Percentiles rank a stretch among this genome's conserved stretches.
These are phyloP conservation scores for Cerioporus squamosus DNA, from an alignment of 1,284 basidiomycete genomes.

Conservation along the genomic window DNA sequence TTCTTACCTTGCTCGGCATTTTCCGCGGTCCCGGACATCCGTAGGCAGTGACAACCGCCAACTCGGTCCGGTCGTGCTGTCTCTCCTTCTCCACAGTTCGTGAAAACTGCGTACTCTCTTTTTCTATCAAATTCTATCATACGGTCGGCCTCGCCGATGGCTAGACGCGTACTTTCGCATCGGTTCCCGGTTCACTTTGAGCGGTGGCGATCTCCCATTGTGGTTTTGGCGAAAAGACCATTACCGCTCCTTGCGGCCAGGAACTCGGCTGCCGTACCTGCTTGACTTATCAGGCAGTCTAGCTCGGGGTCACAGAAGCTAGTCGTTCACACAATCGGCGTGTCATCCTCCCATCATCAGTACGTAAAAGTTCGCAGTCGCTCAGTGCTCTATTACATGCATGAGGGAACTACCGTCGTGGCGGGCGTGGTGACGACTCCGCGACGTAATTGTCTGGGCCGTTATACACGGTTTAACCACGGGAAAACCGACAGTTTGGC, in stretches of 20 bases:
- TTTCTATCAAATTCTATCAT: no score
- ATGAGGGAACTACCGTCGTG: conserved; percentile 6
- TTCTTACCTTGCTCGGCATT: not conserved
- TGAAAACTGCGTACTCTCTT: no score
- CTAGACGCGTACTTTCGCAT: not conserved
- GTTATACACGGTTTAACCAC: conserved; percentile 15
- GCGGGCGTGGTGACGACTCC: conserved; percentile 15
- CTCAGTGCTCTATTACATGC: conserved; percentile 6
- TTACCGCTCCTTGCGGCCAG: not conserved
- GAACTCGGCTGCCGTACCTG: conserved; percentile 22
- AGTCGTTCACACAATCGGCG: conserved; percentile 16
- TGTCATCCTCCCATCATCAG: conserved; percentile 21
- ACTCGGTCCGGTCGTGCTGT: no score
- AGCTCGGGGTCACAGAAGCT: conserved; percentile 15
- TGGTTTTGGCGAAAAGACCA: not conserved
- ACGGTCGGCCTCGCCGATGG: no score
- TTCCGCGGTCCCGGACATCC: not conserved
- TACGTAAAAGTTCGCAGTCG: conserved; percentile 21
- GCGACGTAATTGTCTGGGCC: conserved; percentile 9
- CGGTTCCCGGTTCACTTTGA: not conserved
- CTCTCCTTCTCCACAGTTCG: no score
- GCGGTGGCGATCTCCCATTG: not conserved
- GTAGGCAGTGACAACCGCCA: no score
- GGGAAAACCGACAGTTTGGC: conserved; percentile 10
- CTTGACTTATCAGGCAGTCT: conserved; percentile 21